phyloP scores from a whole-genome alignment of 108 stramenopile species.

The Aurantiochytrium sp. region DNA sequence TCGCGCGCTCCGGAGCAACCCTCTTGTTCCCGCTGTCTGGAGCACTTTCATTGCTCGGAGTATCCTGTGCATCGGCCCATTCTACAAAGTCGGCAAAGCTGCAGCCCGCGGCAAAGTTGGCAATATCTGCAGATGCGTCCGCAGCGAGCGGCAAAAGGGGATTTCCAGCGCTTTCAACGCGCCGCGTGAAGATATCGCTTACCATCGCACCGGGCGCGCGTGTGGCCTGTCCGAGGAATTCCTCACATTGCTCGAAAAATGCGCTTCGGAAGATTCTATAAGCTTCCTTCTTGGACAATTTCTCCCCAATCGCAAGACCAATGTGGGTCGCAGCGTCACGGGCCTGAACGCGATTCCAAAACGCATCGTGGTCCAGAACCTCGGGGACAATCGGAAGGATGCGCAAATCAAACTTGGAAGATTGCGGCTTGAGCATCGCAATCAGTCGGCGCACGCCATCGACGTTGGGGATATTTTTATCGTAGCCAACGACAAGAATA shows the following conservation, averaged over 20 bases:
- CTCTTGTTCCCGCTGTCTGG: neutral
- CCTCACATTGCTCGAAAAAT: neutral
- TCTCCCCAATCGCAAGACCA: slow-evolving; percentile 7
- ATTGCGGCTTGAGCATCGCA: neutral
- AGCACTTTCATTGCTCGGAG: neutral
- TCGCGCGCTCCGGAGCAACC: neutral
- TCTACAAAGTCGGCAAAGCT: neutral
- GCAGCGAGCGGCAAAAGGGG: neutral
- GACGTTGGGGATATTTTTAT: neutral
- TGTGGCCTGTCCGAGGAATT: neutral
- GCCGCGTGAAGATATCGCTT: neutral
- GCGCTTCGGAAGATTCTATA: neutral
- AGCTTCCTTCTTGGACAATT: neutral
- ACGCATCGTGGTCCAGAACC: neutral
- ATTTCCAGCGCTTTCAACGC: neutral
- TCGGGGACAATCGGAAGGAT: neutral
- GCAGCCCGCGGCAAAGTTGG: neutral
- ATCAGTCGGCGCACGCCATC: neutral
- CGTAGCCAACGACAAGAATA: neutral
- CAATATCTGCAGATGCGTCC: neutral
- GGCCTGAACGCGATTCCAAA: neutral
- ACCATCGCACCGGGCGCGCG: neutral
- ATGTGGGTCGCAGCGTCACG: neutral
- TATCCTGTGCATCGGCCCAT: neutral
- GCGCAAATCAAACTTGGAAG: neutral